A percentile compares a stretch with the other conserved stretches of the same genome.
phyloP scores from a whole-genome alignment of 352 stramenopile species.

The Pythium utonaiense region DNA sequence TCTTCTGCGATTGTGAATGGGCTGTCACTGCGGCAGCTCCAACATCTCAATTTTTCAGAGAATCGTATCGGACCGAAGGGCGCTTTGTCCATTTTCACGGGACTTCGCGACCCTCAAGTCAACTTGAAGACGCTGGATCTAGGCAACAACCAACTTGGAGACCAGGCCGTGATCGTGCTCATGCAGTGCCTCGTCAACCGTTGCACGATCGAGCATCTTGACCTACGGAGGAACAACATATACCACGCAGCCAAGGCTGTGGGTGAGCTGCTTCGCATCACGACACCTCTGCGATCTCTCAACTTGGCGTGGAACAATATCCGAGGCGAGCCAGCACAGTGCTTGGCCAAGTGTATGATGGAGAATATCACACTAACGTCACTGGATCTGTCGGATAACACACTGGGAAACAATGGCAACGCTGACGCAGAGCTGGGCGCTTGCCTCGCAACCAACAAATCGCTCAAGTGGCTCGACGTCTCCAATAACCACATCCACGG shows the following conservation, averaged over 20 bases:
- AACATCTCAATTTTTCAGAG: constrained; percentile 65
- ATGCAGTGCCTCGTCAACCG: constrained; percentile 66
- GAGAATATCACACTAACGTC: constrained; percentile 64
- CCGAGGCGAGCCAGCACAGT: constrained; percentile 53
- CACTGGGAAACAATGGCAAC: constrained; percentile 61
- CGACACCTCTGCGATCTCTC: constrained; percentile 48
- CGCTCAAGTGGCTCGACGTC: constrained; percentile 52
- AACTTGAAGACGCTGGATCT: constrained; percentile 62
- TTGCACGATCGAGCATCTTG: constrained; percentile 58
- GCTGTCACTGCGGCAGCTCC: constrained; percentile 42
- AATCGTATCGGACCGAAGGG: constrained; percentile 59
- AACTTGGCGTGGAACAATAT: constrained; percentile 82
- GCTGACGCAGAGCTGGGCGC: constrained; percentile 57
- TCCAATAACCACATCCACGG: constrained; percentile 69
- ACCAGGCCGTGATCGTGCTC: constrained; percentile 49
- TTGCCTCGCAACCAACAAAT: constrained; percentile 65
- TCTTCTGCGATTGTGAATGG: constrained; percentile 59
- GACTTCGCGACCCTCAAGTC: constrained; percentile 48
- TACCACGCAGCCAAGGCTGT: constrained; percentile 54
- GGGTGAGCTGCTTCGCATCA: constrained; percentile 59
- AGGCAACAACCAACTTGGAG: constrained; percentile 69
- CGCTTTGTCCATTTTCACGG: constrained; percentile 49
- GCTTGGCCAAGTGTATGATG: constrained; percentile 65
- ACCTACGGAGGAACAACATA: constrained; percentile 64
- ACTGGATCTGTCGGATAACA: constrained; percentile 70